Evolutionary conservation across 768 basidiomycete genomes (phyloP).

Genomic region (Gymnopilus dilepis): DNA sequence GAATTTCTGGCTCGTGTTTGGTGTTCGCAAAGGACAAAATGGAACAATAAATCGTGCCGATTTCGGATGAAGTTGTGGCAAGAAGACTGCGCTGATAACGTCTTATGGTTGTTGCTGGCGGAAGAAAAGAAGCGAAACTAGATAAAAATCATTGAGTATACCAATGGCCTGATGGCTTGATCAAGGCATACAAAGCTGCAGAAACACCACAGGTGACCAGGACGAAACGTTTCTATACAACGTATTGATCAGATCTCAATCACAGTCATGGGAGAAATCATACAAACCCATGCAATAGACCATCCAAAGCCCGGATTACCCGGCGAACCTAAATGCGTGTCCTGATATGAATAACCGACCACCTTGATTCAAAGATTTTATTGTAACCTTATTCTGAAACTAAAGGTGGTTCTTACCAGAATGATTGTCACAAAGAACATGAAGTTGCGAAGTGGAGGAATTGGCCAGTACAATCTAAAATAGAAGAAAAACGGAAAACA

Average conservation of each 20-base stretch:
- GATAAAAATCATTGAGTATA: background rate
- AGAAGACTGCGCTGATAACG: slow-evolving; percentile 73
- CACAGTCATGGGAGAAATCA: background rate
- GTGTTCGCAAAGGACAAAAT: slow-evolving; percentile 75
- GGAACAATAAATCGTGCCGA: slow-evolving; percentile 77
- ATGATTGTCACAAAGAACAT: slow-evolving; percentile 68
- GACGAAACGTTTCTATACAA: slow-evolving; percentile 62
- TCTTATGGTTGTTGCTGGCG: slow-evolving; percentile 78
- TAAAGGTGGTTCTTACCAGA: slow-evolving; percentile 47
- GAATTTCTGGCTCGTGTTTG: slow-evolving; percentile 52
- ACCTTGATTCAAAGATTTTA: slow-evolving; percentile 44
- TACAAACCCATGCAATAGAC: slow-evolving; percentile 63
- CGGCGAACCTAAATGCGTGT: slow-evolving; percentile 51
- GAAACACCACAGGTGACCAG: slow-evolving; percentile 74
- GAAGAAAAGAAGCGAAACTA: slow-evolving; percentile 71
- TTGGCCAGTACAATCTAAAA: slow-evolving; percentile 77
- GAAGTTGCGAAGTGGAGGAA: slow-evolving; percentile 70
- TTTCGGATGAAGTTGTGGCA: slow-evolving; percentile 67
- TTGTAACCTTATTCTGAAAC: background rate
- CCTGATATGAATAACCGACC: slow-evolving; percentile 76
- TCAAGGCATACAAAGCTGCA: slow-evolving; percentile 68
- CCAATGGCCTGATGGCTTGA: background rate
- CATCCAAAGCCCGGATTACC: slow-evolving; percentile 64
- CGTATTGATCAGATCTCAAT: background rate
- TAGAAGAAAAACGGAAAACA: slow-evolving; percentile 78